Conservation (phyloP, 1,284 basidiomycete genomes). For the Exobasidium cylindrosporum region DNA sequence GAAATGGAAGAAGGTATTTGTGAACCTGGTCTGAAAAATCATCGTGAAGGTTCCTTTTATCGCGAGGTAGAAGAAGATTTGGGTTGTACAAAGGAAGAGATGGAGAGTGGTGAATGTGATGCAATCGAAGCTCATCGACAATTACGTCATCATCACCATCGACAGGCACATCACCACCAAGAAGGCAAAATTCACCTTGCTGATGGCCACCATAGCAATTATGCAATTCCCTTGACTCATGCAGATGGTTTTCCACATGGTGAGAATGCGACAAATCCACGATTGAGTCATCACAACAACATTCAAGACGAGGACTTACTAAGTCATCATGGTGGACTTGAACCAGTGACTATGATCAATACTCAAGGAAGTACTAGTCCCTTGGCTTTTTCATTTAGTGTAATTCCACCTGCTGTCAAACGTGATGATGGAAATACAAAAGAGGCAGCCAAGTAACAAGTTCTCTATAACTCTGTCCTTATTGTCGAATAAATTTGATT, state of each 20-base stretch:
- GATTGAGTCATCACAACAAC: neutral
- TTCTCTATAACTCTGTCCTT: too few species aligned
- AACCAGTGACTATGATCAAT: neutral
- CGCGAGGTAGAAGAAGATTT: neutral
- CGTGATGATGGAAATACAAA: neutral
- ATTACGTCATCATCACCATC: neutral
- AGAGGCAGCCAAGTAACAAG: too few species aligned
- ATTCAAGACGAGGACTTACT: neutral
- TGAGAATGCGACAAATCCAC: neutral
- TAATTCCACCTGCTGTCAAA: neutral
- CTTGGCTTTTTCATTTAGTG: neutral
- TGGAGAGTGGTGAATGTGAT: neutral
- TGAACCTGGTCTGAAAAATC: too few species aligned
- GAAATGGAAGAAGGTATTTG: too few species aligned
- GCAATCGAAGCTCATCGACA: neutral
- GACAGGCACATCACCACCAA: neutral
- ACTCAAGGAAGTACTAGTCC: neutral
- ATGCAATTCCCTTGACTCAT: neutral
- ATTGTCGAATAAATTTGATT: too few species aligned
- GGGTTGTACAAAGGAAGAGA: neutral
- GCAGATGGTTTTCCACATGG: neutral
- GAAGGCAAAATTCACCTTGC: too few species aligned
- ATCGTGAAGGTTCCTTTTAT: neutral
- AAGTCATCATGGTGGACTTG: neutral
- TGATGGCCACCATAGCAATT: too few species aligned